A percentile compares a stretch with the other conserved stretches of the same genome.
These are phyloP conservation scores for Sungouiozyma intestinalis DNA, from an alignment of 805 yeast species.

Conservation along the genomic window DNA sequence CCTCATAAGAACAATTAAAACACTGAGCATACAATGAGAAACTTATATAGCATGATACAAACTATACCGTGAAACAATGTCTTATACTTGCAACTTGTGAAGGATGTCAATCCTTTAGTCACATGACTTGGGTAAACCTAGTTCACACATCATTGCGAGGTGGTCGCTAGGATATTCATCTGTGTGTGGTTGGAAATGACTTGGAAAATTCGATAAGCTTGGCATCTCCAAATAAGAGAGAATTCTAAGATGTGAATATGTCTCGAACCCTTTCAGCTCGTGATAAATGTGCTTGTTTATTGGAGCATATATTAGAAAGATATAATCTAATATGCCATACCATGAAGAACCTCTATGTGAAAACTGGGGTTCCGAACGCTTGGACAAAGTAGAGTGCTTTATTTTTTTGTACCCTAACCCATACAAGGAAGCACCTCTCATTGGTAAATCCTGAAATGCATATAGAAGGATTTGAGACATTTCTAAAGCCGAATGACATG, in stretches of 20 bases:
- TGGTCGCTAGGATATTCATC: conserved; percentile 88
- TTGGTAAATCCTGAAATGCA: not conserved
- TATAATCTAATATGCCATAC: conserved; percentile 81
- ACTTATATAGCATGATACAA: no score
- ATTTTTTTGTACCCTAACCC: conserved; percentile 54
- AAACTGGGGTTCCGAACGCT: conserved; percentile 68
- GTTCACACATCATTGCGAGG: conserved; percentile 64
- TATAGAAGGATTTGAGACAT: not conserved
- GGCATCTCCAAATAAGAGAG: conserved; percentile 58
- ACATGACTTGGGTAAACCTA: conserved; percentile 16
- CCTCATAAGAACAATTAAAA: no score
- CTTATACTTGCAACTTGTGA: no score
- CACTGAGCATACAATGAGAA: no score
- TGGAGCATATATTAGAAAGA: conserved; percentile 42
- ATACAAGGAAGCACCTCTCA: conserved; percentile 60
- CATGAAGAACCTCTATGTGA: conserved; percentile 90
- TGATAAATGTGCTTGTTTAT: conserved; percentile 35
- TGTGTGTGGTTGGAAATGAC: conserved; percentile 71
- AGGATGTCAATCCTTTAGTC: no score
- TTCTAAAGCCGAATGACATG: no score
- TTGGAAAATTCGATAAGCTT: conserved; percentile 59
- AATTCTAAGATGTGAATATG: conserved; percentile 38
- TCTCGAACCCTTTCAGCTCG: conserved; percentile 29
- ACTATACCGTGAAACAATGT: no score
- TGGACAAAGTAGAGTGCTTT: conserved; percentile 55